Conservation (phyloP, 106 monocot species). For the Cymbidium sinense region DNA sequence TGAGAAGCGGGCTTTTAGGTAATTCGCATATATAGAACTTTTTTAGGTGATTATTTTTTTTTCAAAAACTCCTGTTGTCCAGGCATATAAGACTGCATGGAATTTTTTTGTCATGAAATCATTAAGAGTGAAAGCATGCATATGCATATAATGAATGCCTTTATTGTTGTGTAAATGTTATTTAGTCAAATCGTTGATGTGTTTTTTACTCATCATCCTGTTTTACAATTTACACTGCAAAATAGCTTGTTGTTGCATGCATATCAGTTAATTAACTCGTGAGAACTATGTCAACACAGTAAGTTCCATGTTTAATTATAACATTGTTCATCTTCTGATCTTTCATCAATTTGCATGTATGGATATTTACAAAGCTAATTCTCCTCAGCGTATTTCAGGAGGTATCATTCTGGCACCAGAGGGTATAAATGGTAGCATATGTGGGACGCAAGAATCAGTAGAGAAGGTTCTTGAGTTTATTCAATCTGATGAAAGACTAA, state of each 20-base stretch:
- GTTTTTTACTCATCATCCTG: not conserved
- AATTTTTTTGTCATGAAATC: no score
- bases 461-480: conserved; percentile 73
- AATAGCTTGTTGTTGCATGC: not conserved
- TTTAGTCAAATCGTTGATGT: not conserved
- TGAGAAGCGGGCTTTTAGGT: no score
- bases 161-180: not conserved
- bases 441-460: conserved; percentile 75
- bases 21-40: no score
- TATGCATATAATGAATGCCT: not conserved
- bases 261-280: not conserved
- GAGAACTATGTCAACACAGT: not conserved
- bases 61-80: no score
- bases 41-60: no score
- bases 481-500: conserved; percentile 64
- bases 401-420: conserved; percentile 97
- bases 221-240: not conserved
- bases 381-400: conserved; percentile 92
- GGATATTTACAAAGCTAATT: conserved; percentile 47
- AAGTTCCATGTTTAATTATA: not conserved
- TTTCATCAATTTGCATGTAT: not conserved
- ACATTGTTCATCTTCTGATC: not conserved
- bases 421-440: conserved; percentile 96
- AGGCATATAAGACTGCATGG: no score
- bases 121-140: not conserved